Evolutionary conservation across 2,329 filamentous ascomycete genomes (phyloP).

Genomic region (Fusarium buxicola): DNA sequence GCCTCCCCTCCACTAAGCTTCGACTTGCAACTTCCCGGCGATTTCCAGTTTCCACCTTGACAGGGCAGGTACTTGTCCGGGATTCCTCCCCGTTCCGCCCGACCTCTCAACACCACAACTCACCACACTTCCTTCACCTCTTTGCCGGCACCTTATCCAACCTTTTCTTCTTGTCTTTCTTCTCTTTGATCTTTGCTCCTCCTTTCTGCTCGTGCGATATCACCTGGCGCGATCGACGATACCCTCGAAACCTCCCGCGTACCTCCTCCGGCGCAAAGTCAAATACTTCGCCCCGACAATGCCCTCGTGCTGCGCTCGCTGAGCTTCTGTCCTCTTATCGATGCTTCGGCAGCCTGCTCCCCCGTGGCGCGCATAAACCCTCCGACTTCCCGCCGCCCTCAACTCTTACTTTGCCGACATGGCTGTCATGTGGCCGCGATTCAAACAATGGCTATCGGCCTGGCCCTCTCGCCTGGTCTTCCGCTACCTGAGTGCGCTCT

Average conservation of each 20-base stretch:
- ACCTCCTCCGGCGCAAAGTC: constrained; percentile 18
- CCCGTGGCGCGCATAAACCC: constrained; percentile 41
- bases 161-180: constrained; percentile 4
- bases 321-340: constrained; percentile 31
- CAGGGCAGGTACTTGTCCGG: constrained; percentile 35
- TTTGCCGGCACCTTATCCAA: constrained; percentile 11
- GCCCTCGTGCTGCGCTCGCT: constrained; percentile 31
- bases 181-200: constrained; percentile 4
- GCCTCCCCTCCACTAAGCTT: constrained; percentile 32
- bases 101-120: constrained; percentile 37
- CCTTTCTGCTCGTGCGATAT: constrained; percentile 8
- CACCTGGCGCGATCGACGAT: constrained; percentile 25
- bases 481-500: constrained; percentile 45
- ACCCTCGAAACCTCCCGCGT: constrained; percentile 22
- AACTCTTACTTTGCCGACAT: constrained; percentile 20
- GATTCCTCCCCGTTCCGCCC: constrained; percentile 36
- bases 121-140: constrained; percentile 18
- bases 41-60: constrained; percentile 35
- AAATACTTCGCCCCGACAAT: constrained; percentile 36
- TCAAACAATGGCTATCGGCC: constrained; percentile 44
- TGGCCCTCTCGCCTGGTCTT: constrained; percentile 47
- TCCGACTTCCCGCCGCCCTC: constrained; percentile 27
- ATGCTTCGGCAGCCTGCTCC: constrained; percentile 41
- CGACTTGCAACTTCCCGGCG: constrained; percentile 31
- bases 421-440: constrained; percentile 43